These are phyloP conservation scores for Erucastrum elatum DNA, from an alignment of 345 rosid species.

Conservation along the genomic window DNA sequence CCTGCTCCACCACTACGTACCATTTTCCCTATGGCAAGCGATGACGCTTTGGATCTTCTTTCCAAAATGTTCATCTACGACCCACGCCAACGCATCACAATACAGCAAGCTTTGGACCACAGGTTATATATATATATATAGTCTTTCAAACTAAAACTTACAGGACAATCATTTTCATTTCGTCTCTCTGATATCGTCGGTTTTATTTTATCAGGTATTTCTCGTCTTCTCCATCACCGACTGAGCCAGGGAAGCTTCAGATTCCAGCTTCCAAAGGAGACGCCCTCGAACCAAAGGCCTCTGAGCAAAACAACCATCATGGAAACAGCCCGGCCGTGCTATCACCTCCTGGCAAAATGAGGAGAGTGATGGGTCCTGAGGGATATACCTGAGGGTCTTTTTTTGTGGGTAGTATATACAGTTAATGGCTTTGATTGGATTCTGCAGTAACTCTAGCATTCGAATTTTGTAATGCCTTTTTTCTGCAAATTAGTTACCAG, in stretches of 20 bases:
- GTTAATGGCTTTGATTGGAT: not conserved
- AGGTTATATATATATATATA: conserved; percentile 31
- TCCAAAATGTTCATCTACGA: conserved; percentile 58
- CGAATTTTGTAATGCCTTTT: not conserved
- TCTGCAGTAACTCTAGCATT: not conserved
- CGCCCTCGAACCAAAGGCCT: conserved; percentile 32
- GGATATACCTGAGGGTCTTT: conserved; percentile 12
- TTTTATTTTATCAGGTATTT: conserved; percentile 34
- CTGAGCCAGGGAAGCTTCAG: conserved; percentile 46
- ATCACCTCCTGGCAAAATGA: conserved; percentile 49
- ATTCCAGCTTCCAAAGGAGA: conserved; percentile 47
- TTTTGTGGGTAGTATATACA: conserved; percentile 8
- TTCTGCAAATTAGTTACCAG: conserved; percentile 14
- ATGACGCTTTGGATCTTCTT: conserved; percentile 56
- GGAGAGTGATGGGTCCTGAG: conserved; percentile 49
- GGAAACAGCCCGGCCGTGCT: conserved; percentile 36
- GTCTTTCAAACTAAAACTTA: not conserved
- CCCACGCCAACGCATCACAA: conserved; percentile 53
- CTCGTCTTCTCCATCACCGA: conserved; percentile 46
- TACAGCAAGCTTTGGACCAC: conserved; percentile 61
- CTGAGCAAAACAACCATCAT: conserved; percentile 34
- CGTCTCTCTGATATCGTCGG: not conserved
- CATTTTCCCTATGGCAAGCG: conserved; percentile 60
- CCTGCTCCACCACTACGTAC: conserved; percentile 50
- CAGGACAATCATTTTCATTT: not conserved